Percentiles rank a stretch among this genome's conserved stretches.
These are phyloP conservation scores for Metschnikowia cubensis DNA, from an alignment of 805 yeast genomes.

Conservation along the genomic window DNA sequence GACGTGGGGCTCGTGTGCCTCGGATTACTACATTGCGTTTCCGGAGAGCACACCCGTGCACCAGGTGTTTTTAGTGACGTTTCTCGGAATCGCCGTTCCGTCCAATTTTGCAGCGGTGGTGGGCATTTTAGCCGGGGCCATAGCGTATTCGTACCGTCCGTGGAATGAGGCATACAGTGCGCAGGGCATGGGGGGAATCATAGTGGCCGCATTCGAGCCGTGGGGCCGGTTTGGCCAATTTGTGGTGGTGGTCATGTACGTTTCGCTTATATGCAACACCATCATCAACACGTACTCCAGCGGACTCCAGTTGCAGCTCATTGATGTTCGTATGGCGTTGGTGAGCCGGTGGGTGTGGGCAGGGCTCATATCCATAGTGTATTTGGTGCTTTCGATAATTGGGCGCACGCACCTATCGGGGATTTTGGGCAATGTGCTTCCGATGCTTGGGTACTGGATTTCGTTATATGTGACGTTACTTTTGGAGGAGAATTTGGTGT, in stretches of 20 bases:
- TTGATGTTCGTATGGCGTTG: constrained; percentile 20
- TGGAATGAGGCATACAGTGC: constrained; percentile 29
- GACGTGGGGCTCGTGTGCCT: constrained; percentile 34
- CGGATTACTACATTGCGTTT: constrained; percentile 32
- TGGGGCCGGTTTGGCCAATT: constrained; percentile 38
- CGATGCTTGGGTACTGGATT: constrained; percentile 19
- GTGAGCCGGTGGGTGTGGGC: constrained; percentile 18
- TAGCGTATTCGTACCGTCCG: constrained; percentile 30
- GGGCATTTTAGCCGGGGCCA: constrained; percentile 28
- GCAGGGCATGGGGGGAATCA: constrained; percentile 32
- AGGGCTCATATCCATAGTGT: constrained; percentile 7
- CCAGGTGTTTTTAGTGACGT: constrained; percentile 28
- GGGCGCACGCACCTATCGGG: constrained; percentile 13
- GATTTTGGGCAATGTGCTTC: constrained; percentile 15
- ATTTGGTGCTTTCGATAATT: constrained; percentile 11
- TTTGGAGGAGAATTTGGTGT: constrained; percentile 14
- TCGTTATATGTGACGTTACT: constrained; percentile 14
- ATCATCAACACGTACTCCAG: constrained; percentile 36
- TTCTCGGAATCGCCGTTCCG: constrained; percentile 26
- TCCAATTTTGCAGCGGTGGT: constrained; percentile 32
- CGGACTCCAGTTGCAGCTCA: constrained; percentile 33
- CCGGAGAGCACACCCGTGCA: constrained; percentile 27
- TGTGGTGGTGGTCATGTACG: constrained; percentile 27
- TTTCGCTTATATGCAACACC: constrained; percentile 34
- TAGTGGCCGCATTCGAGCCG: constrained; percentile 28